A percentile compares a stretch with the other conserved stretches of the same genome.
Conservation (phyloP, 2,329 filamentous ascomycete genomes). For the Verticillium nubilum region DNA sequence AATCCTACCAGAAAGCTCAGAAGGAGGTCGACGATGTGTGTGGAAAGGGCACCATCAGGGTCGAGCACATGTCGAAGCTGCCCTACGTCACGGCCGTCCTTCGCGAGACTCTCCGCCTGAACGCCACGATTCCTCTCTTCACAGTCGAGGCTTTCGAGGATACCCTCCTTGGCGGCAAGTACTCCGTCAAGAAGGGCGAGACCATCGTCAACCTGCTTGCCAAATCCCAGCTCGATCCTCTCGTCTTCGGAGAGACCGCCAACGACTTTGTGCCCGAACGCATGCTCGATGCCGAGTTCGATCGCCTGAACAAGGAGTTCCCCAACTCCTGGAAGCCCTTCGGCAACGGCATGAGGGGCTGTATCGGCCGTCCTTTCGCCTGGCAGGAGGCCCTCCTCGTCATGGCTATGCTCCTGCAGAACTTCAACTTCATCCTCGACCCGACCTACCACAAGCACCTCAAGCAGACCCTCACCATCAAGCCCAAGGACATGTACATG, state of each 20-base stretch:
- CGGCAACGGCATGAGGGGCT: constrained; percentile 45
- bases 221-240: constrained; percentile 48
- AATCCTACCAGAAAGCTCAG: constrained; percentile 54
- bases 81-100: constrained; percentile 59
- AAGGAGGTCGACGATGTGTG: constrained; percentile 63
- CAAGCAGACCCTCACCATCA: constrained; percentile 52
- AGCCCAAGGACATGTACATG: constrained; percentile 56
- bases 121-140: constrained; percentile 20
- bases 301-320: constrained; percentile 25
- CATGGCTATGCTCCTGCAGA: constrained; percentile 55
- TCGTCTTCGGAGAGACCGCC: constrained; percentile 51
- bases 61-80: constrained; percentile 55
- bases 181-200: constrained; percentile 39
- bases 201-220: constrained; percentile 37
- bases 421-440: constrained; percentile 60
- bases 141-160: constrained; percentile 28
- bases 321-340: constrained; percentile 44
- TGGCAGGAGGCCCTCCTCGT: constrained; percentile 46
- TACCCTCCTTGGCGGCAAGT: constrained; percentile 47
- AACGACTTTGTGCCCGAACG: constrained; percentile 54
- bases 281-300: constrained; percentile 50
- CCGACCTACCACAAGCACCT: constrained; percentile 47
- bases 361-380: constrained; percentile 48
- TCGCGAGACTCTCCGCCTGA: constrained; percentile 41
- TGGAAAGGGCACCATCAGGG: constrained; percentile 47